Percentiles rank a stretch among this genome's conserved stretches.
phyloP scores from a whole-genome alignment of 2,329 filamentous ascomycete species.

The Fusarium armeniacum region DNA sequence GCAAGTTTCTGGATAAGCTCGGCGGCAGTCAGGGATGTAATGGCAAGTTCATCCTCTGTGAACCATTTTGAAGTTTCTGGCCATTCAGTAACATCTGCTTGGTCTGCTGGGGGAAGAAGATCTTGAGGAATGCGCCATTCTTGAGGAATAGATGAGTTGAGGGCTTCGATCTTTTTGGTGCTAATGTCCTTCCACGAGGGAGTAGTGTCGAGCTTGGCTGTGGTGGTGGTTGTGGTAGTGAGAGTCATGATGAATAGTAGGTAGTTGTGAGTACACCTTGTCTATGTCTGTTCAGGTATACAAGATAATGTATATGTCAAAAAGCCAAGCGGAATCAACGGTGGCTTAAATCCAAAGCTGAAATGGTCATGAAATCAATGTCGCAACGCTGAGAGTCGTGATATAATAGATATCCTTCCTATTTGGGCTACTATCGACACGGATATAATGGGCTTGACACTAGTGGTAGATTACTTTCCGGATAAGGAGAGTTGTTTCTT shows the following conservation, averaged over 20 bases:
- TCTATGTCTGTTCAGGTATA: background rate
- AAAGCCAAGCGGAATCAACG: constrained; percentile 17
- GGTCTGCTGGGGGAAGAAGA: constrained; percentile 64
- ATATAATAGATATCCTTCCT: constrained; percentile 28
- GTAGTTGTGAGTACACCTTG: background rate
- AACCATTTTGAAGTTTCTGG: constrained; percentile 72
- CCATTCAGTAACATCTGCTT: constrained; percentile 68
- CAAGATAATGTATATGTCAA: background rate
- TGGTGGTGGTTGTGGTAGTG: constrained; percentile 22
- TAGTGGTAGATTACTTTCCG: constrained; percentile 27
- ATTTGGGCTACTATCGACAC: constrained; percentile 5
- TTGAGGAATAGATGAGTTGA: constrained; percentile 63
- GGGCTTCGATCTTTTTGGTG: constrained; percentile 36
- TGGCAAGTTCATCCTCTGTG: constrained; percentile 60
- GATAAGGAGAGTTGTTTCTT: constrained; percentile 16
- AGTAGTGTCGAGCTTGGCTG: constrained; percentile 26
- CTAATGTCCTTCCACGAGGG: constrained; percentile 37
- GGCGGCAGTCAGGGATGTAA: constrained; percentile 62
- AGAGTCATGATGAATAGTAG: constrained; percentile 20
- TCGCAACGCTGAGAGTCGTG: background rate
- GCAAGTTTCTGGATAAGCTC: constrained; percentile 55
- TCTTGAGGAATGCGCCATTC: constrained; percentile 69
- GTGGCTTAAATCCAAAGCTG: constrained; percentile 23
- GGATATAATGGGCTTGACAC: constrained; percentile 4
- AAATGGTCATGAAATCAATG: constrained; percentile 1